phyloP scores from a whole-genome alignment of 768 basidiomycete genomes.

The Mycena indigotica region DNA sequence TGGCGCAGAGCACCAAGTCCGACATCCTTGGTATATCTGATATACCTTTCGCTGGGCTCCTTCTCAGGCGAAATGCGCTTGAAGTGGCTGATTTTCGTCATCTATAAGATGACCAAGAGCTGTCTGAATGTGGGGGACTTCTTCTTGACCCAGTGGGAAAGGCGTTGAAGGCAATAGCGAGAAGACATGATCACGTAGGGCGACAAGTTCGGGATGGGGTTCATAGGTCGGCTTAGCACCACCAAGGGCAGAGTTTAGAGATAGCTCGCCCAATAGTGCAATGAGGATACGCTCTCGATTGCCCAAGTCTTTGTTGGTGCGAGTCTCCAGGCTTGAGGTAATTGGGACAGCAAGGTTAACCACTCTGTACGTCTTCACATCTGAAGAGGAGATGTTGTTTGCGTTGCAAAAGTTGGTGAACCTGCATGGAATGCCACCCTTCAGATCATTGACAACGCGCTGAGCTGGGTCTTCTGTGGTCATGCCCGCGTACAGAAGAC shows the following conservation, averaged over 20 bases:
- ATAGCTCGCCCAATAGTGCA: neutral
- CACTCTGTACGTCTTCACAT: neutral
- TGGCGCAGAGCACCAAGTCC: neutral
- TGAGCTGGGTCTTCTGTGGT: neutral
- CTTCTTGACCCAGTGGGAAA: neutral
- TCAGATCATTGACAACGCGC: neutral
- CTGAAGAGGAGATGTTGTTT: neutral
- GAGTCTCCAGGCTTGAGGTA: neutral
- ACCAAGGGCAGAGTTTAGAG: conserved; percentile 2
- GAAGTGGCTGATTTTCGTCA: neutral
- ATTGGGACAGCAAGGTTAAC: neutral
- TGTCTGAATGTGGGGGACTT: neutral
- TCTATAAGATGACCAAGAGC: neutral
- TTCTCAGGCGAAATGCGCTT: too few species aligned
- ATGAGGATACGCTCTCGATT: neutral
- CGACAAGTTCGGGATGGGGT: neutral
- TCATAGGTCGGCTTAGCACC: neutral
- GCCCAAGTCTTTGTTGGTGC: neutral
- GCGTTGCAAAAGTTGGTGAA: conserved; percentile 1
- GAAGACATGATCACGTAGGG: neutral
- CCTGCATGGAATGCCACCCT: neutral
- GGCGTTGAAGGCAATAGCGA: neutral
- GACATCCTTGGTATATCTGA: neutral
- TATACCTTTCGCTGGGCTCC: neutral
- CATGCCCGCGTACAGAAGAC: neutral